phyloP scores from a whole-genome alignment of 225 moss, liverwort and hornwort genomes.

The Polytrichum formosum region DNA sequence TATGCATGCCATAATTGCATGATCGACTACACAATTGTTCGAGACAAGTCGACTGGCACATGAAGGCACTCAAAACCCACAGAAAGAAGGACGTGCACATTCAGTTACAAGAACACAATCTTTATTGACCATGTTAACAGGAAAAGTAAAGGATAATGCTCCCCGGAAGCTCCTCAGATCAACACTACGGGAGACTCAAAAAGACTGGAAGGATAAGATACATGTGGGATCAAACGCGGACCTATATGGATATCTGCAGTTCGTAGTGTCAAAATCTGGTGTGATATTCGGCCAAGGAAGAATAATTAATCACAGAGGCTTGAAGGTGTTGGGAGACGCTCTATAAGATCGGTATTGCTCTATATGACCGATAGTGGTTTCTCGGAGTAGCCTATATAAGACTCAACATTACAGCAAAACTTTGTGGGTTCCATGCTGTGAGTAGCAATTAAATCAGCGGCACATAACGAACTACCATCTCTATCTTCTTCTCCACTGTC shows the following conservation, averaged over 20 bases:
- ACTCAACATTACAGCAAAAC: slow-evolving; percentile 25
- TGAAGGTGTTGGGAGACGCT: slow-evolving; percentile 17
- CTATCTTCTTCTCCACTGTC: slow-evolving; percentile 66
- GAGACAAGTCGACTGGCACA: background rate
- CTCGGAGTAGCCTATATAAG: background rate
- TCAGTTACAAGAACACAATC: too few species aligned
- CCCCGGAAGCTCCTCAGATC: too few species aligned
- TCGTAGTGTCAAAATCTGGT: slow-evolving; percentile 9
- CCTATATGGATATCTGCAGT: too few species aligned
- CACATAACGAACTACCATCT: slow-evolving; percentile 90
- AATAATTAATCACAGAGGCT: slow-evolving; percentile 33
- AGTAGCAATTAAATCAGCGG: slow-evolving; percentile 56
- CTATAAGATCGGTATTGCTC: slow-evolving; percentile 25
- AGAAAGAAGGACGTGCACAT: background rate
- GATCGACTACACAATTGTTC: too few species aligned
- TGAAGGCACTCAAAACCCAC: background rate
- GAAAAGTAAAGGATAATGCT: too few species aligned
- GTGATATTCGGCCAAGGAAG: slow-evolving; percentile 25
- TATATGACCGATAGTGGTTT: too few species aligned
- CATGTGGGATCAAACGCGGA: too few species aligned
- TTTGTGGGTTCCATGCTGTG: slow-evolving; percentile 4
- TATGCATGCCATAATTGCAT: too few species aligned
- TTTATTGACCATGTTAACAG: too few species aligned
- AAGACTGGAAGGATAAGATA: too few species aligned
- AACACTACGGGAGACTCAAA: too few species aligned